Evolutionary conservation across 768 basidiomycete species (phyloP), one percentile per base, ranked within the genome.

Genomic region (Agaricus blazei): DNA sequence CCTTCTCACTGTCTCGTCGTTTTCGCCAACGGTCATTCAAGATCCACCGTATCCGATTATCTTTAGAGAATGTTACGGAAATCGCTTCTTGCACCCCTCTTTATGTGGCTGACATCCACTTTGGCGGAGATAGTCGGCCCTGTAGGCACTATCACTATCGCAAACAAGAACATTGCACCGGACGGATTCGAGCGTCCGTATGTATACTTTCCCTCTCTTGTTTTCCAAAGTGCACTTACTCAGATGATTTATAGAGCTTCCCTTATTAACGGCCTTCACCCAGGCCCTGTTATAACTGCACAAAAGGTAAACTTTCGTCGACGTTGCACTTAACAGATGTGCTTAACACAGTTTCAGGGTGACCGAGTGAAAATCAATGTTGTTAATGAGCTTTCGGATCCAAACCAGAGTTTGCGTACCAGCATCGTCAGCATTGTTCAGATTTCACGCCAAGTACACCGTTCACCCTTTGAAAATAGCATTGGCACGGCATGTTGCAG

Each of bases 331-430:
- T 24, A 4, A 15, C 4, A n/a, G 7, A 23, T 40, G 14, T 9
- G 29, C 31, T 50, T 24, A 47, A 15, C 9, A 26, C 12, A 15
- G 37, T 11, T n/a, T 47, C 45, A 65, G 68, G 75, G 78, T 15
- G 70, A 72, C 51, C 62, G 59, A 27, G 77, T 81, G 60, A 40
- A 55, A 26, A 63, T 84, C 48, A 79, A 80, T 51, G 78, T 83
- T 3, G 61, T 72, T n/a, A 72, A 81, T 55, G 36, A 63, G 9
- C 70, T 84, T 19, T 70, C 66, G 1, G 80, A 85, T 48, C 66
- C 69, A 0, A 68, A 73, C 0, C 79, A 83, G 81, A 58, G 74
- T 15, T 69, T 69, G 44, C 68, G 66, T 8, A 82, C 82, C 15
- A 77, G 72, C 28, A 75, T 83, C 44, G 81, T 81, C 52, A 52